Base-by-base conservation (phyloP, 116 monocot genomes). In the Iris pallida region DNA sequence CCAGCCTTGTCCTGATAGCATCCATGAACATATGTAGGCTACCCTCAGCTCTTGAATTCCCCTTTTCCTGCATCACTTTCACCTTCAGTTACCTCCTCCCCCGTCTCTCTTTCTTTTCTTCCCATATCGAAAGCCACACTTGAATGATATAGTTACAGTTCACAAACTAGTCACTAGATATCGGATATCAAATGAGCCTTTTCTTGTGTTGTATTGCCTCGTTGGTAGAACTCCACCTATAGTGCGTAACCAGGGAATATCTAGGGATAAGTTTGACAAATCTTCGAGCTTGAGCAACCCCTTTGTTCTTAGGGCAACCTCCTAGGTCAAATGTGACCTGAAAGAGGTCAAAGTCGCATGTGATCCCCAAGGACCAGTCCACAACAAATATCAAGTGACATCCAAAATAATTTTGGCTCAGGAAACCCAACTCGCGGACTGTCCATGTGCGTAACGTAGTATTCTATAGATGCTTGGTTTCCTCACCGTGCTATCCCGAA, bases 401-500 rank as follows among this genome's bases (percentile, higher is more conserved):
- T 1, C 30, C 30, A 30, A 30, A 30, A 30, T 30, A 30, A 3
- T 3, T 30, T 30, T 3, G 30, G 30, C 30, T 30, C 30, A 30
- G 3, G 30, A 0, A 30, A 30, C 30, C 30, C 30, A 0, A 0
- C 30, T 30, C 2, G 30, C 30, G 30, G 30, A 1, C 30, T 0
- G 30, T 30, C 30, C 3, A 3, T n/a, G 30, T 30, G 30, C 5
- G 66, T 66, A 5, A 66, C 52, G 7, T 52, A 66, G 18, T 49
- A 52, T 12, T 53, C 52, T 3, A 66, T 53, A 4, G 66, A 1
- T 53, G 53, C 6, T 65, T 58, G 5, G 77, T 66, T 14, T 72
- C 71, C 66, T 83, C 86, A 0, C 81, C 93, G 2, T 66, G 57
- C 10, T 89, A 89, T 55, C 71, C 86, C 83, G 0, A 51, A 10